A percentile compares a stretch with the other conserved stretches of the same genome.
phyloP scores from a whole-genome alignment of 345 rosid species.

The Psidium guajava region DNA sequence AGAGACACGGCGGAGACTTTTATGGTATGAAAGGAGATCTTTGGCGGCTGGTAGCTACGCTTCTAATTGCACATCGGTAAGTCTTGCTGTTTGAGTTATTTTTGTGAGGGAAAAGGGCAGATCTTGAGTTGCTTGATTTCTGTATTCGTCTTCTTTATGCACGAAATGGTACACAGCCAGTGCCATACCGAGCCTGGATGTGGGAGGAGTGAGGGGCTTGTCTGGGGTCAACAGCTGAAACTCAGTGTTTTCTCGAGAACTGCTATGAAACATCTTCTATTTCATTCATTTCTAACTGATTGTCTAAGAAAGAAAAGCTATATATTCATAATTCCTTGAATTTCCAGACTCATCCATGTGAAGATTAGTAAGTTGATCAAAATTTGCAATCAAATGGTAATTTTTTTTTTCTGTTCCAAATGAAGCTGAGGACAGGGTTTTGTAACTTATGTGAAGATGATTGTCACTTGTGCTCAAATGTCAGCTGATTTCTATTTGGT shows the following conservation, averaged over 20 bases:
- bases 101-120: background rate
- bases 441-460: slow-evolving; percentile 2
- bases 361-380: background rate
- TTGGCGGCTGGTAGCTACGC: slow-evolving; percentile 22
- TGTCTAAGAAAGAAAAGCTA: background rate
- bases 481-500: background rate
- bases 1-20: slow-evolving; percentile 38
- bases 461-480: background rate
- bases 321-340: background rate
- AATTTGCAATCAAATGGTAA: background rate
- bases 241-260: background rate
- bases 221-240: background rate
- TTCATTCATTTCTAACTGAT: background rate
- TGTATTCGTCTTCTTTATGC: background rate
- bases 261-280: background rate
- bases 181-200: background rate
- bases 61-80: slow-evolving; percentile 41
- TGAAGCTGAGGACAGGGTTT: slow-evolving; percentile 22
- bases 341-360: background rate
- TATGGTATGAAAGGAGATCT: slow-evolving; percentile 47
- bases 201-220: background rate
- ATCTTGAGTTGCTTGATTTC: background rate
- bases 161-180: background rate
- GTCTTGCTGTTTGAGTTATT: background rate
- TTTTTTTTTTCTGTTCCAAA: background rate